phyloP scores from a whole-genome alignment of 177 flowering plant genomes.

The Vitis hybrid region DNA sequence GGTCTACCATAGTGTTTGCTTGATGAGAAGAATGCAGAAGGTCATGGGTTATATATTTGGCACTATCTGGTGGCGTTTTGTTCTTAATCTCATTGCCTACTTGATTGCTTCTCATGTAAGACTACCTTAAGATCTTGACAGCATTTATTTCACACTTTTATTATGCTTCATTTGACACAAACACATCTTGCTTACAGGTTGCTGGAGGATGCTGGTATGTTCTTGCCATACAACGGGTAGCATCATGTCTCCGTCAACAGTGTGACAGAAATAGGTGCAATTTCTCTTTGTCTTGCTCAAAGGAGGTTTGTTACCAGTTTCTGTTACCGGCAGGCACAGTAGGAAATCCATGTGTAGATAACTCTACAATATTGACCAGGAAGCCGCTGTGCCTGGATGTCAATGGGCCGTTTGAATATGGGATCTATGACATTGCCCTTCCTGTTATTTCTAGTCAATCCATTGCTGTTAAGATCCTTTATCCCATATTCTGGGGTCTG shows the following conservation, averaged over 20 bases:
- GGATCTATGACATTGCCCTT: constrained; percentile 84
- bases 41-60: constrained; percentile 95
- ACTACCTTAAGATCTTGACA: background rate
- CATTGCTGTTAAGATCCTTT: constrained; percentile 74
- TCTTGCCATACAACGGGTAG: constrained; percentile 86
- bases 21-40: constrained; percentile 94
- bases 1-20: constrained; percentile 74
- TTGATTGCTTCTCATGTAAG: constrained; percentile 98
- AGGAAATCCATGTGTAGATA: constrained; percentile 46
- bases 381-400: constrained; percentile 67
- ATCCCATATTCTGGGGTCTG: constrained; percentile 96
- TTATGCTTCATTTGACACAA: background rate
- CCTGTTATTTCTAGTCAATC: constrained; percentile 95
- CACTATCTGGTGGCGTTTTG: constrained; percentile 99
- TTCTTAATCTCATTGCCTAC: constrained; percentile 91
- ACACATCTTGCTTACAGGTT: constrained; percentile 43
- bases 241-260: constrained; percentile 69
- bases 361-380: constrained; percentile 32
- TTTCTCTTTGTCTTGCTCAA: constrained; percentile 66
- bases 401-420: constrained; percentile 66
- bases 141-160: background rate
- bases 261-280: constrained; percentile 56
- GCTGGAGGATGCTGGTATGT: constrained; percentile 99
- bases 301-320: constrained; percentile 75
- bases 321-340: constrained; percentile 27